Evolutionary conservation across 352 stramenopile species (phyloP).

Genomic region (Globisporangium nodosum): DNA sequence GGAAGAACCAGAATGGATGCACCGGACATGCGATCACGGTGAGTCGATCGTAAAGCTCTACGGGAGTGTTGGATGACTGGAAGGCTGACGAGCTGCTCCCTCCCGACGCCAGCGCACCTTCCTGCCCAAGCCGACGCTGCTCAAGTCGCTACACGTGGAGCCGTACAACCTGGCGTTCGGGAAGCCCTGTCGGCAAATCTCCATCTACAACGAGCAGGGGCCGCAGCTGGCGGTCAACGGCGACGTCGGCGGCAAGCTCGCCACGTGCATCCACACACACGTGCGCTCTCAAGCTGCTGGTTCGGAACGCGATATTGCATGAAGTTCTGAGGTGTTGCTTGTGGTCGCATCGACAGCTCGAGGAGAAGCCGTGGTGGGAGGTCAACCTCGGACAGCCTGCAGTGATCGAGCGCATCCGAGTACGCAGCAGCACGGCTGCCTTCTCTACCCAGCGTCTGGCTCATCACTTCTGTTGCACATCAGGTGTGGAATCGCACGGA

Average conservation of each 20-base stretch:
- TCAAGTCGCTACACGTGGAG: constrained; percentile 79
- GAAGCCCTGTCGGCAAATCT: constrained; percentile 79
- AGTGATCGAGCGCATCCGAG: constrained; percentile 73
- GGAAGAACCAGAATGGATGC: constrained; percentile 85
- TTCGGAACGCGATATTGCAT: neutral
- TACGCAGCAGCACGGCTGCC: constrained; percentile 12
- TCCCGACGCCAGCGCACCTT: constrained; percentile 46
- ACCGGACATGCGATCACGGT: constrained; percentile 65
- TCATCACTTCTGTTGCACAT: neutral
- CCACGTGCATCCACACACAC: constrained; percentile 87
- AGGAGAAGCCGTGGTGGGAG: constrained; percentile 92
- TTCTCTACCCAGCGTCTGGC: neutral
- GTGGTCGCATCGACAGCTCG: constrained; percentile 29
- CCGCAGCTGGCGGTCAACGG: constrained; percentile 83
- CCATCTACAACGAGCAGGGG: constrained; percentile 87
- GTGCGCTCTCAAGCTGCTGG: constrained; percentile 14
- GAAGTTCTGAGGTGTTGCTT: neutral
- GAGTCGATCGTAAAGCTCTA: neutral
- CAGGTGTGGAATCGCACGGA: constrained; percentile 90
- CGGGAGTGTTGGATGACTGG: neutral
- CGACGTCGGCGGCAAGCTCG: constrained; percentile 54
- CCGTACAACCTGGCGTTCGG: constrained; percentile 87
- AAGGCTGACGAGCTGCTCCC: neutral
- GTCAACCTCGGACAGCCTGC: constrained; percentile 83
- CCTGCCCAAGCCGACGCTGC: constrained; percentile 62